Evolutionary conservation across 2,329 filamentous ascomycete species (phyloP), one percentile per base, ranked within the genome.

Genomic region (Aspergillus sp.): DNA sequence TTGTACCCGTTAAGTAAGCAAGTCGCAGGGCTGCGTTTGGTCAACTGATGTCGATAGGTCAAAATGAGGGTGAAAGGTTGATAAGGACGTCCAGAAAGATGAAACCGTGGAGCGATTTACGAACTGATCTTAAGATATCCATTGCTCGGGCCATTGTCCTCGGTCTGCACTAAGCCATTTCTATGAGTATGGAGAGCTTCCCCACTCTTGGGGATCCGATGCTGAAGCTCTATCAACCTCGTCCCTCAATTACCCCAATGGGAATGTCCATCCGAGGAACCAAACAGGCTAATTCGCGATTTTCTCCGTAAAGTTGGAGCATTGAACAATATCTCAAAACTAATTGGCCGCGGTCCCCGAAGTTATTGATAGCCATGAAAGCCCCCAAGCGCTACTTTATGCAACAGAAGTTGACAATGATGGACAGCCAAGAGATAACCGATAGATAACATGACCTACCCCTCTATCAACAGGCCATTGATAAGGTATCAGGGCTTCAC

Each of bases 341-440:
- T 44, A 19, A 52, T 52, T 52, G 40, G 50, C 27, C 31, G 14
- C 7, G 9, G 17, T 19, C 3, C 8, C 27, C 17, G 40, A 45
- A 35, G 14, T 52, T 19, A 25, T 25, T 45, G 50, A 52, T 52
- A 45, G 17, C 17, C 19, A 12, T 52, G 27, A 45, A 31, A 44
- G 7, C 8, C 8, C 39, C n/a, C 14, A 25, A 27, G 2, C 40
- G 50, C 17, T 25, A 45, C 40, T 31, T 4, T 6, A 7, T 35
- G 19, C 25, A 41, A 14, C 15, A 9, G 6, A 43, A 23, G 31
- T 33, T 43, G 31, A n/a, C 45, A 25, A 40, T 37, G 49, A 48
- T 57, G 37, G 43, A 52, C 49, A 33, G 55, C 55, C 49, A 57
- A 57, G 48, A 57, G 49, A 52, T 57, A 52, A 41, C n/a, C 8